phyloP scores from a whole-genome alignment of 495 filamentous ascomycete species.

The Talaromyces ruber region DNA sequence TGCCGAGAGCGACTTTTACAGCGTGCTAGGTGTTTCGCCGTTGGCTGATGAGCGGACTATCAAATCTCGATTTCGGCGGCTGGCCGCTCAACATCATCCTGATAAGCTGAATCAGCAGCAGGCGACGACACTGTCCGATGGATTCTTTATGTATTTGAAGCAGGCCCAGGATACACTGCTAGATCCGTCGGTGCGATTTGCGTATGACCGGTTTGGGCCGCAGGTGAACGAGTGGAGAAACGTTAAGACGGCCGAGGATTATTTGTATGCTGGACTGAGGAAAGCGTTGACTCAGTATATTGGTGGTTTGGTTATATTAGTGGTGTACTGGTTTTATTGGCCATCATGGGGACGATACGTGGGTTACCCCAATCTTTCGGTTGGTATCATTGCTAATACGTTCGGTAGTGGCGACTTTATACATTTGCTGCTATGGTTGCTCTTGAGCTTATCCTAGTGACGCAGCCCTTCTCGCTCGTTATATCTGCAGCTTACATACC shows the following conservation, averaged over 20 bases:
- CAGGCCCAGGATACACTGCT: slow-evolving; percentile 74
- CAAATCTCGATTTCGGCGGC: slow-evolving; percentile 75
- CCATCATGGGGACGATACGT: slow-evolving; percentile 70
- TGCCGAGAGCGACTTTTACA: slow-evolving; percentile 65
- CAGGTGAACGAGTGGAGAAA: slow-evolving; percentile 60
- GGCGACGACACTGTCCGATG: slow-evolving; percentile 21
- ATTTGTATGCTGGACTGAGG: slow-evolving; percentile 54
- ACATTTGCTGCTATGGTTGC: slow-evolving; percentile 57
- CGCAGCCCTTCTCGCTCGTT: slow-evolving; percentile 44
- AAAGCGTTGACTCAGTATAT: slow-evolving; percentile 57
- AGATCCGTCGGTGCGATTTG: slow-evolving; percentile 74
- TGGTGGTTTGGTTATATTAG: slow-evolving; percentile 51
- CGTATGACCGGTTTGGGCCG: slow-evolving; percentile 88
- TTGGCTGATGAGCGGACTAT: slow-evolving; percentile 64
- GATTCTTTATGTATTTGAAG: slow-evolving; percentile 74
- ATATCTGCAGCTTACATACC: slow-evolving; percentile 27
- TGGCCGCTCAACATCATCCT: slow-evolving; percentile 81
- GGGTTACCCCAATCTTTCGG: slow-evolving; percentile 21
- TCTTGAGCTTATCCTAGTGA: slow-evolving; percentile 68
- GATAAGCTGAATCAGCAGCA: slow-evolving; percentile 56
- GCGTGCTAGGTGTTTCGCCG: slow-evolving; percentile 57
- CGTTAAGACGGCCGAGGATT: slow-evolving; percentile 66
- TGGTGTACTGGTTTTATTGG: slow-evolving; percentile 69
- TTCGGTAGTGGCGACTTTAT: slow-evolving; percentile 71
- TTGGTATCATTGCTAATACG: slow-evolving; percentile 10